phyloP scores from a whole-genome alignment of 495 filamentous ascomycete species.

The Chaetomium tenue region DNA sequence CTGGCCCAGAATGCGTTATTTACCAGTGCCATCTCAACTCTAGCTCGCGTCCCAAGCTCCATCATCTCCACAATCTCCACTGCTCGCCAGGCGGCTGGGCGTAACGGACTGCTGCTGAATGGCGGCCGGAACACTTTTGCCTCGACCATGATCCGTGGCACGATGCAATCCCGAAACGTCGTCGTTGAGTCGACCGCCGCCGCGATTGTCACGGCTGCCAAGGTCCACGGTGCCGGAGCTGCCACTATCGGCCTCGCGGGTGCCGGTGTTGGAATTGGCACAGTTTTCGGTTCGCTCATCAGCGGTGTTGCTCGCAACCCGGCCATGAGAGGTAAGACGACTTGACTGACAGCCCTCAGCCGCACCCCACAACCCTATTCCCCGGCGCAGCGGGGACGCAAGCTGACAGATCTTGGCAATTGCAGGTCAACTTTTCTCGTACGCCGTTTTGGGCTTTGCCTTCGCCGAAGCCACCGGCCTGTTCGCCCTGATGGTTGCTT shows the following conservation, averaged over 20 bases:
- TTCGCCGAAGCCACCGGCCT: constrained; percentile 44
- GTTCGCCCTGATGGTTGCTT: constrained; percentile 46
- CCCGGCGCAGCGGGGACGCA: no score
- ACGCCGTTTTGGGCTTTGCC: constrained; percentile 43
- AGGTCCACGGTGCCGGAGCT: constrained; percentile 41
- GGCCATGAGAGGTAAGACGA: constrained; percentile 35
- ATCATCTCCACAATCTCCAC: constrained; percentile 24
- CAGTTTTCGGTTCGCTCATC: constrained; percentile 42
- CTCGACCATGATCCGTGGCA: constrained; percentile 25
- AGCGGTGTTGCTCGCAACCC: constrained; percentile 44
- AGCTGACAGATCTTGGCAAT: constrained; percentile 16
- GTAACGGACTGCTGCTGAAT: constrained; percentile 30
- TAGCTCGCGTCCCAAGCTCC: constrained; percentile 34
- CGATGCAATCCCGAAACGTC: constrained; percentile 35
- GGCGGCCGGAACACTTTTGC: constrained; percentile 26
- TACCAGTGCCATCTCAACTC: constrained; percentile 13
- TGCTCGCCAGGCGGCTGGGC: constrained; percentile 23
- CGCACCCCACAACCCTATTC: not conserved
- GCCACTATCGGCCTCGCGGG: constrained; percentile 44
- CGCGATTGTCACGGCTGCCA: constrained; percentile 38
- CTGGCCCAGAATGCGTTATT: constrained; percentile 11
- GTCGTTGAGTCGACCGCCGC: constrained; percentile 40
- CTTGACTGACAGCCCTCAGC: not conserved
- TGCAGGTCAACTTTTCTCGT: constrained; percentile 40
- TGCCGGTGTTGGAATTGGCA: constrained; percentile 44